These are phyloP conservation scores for Gossypium longicalyx DNA, from an alignment of 345 rosid genomes.

Conservation along the genomic window DNA sequence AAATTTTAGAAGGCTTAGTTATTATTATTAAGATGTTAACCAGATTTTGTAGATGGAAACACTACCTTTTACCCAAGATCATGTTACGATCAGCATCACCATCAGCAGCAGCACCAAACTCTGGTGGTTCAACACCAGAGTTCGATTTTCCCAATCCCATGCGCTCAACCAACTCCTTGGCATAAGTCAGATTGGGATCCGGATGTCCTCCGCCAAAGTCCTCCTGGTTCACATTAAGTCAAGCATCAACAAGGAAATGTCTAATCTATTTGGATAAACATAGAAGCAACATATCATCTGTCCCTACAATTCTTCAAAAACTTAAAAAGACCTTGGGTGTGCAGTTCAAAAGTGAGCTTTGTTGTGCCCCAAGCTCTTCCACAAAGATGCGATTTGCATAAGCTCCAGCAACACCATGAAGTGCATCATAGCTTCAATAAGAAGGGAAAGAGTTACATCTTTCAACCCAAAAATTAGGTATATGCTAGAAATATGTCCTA, in stretches of 20 bases:
- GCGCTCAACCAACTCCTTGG: constrained; percentile 88
- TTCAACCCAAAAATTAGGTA: constrained; percentile 2
- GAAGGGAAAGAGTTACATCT: constrained; percentile 16
- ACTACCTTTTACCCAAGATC: constrained; percentile 96
- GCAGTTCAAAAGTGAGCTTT: constrained; percentile 80
- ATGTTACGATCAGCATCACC: constrained; percentile 99
- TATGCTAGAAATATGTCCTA: neutral
- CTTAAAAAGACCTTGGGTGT: constrained; percentile 63
- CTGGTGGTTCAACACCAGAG: constrained; percentile 73
- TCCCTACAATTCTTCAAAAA: neutral
- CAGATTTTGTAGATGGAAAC: neutral
- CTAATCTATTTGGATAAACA: neutral
- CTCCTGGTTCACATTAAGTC: constrained; percentile 50
- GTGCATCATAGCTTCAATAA: constrained; percentile 71
- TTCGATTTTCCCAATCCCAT: constrained; percentile 93
- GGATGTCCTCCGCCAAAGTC: constrained; percentile 99
- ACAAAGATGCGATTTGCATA: constrained; percentile 89
- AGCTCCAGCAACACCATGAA: constrained; percentile 98
- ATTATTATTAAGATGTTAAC: constrained; percentile 1
- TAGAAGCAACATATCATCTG: neutral
- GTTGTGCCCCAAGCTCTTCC: constrained; percentile 89
- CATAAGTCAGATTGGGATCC: constrained; percentile 97
- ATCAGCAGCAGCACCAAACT: constrained; percentile 99
- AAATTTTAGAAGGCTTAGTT: constrained; percentile 3
- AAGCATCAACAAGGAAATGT: constrained; percentile 11